These are phyloP conservation scores for Boechera retrofracta DNA, from an alignment of 345 rosid genomes.

Conservation along the genomic window DNA sequence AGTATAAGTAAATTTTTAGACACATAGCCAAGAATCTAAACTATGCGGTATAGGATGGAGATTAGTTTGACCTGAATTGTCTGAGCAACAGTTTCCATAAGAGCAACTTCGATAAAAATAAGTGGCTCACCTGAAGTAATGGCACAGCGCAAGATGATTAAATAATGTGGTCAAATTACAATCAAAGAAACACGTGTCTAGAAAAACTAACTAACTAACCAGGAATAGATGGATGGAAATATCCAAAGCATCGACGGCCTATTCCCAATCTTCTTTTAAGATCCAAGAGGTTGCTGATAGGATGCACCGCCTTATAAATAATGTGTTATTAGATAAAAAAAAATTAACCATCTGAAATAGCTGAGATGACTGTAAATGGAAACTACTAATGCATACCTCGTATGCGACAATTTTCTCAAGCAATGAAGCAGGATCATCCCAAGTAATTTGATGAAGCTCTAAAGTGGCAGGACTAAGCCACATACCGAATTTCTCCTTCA, in stretches of 20 bases:
- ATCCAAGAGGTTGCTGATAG: slow-evolving; percentile 89
- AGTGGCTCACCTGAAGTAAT: slow-evolving; percentile 83
- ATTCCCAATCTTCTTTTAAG: slow-evolving; percentile 88
- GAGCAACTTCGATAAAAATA: slow-evolving; percentile 97
- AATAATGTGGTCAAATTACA: slow-evolving; percentile 15
- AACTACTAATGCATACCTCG: slow-evolving; percentile 58
- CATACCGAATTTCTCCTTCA: slow-evolving; percentile 84
- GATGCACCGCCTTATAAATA: slow-evolving; percentile 84
- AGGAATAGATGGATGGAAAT: slow-evolving; percentile 89
- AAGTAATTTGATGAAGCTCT: slow-evolving; percentile 93
- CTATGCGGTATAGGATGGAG: background rate
- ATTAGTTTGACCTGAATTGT: slow-evolving; percentile 70
- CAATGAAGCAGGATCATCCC: slow-evolving; percentile 93
- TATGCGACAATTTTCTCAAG: slow-evolving; percentile 94
- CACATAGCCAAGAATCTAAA: slow-evolving; percentile 18
- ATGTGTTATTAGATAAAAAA: background rate
- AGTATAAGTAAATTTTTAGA: background rate
- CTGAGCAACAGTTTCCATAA: slow-evolving; percentile 72
- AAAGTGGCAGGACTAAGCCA: slow-evolving; percentile 95
- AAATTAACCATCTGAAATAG: background rate
- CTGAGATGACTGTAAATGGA: background rate
- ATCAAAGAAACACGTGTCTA: slow-evolving; percentile 1
- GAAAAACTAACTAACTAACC: slow-evolving; percentile 53
- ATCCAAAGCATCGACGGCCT: slow-evolving; percentile 91
- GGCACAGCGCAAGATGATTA: background rate